Evolutionary conservation across 257 asterid genomes (phyloP), one percentile per base, ranked within the genome.

Genomic region (Pogostemon cablin): DNA sequence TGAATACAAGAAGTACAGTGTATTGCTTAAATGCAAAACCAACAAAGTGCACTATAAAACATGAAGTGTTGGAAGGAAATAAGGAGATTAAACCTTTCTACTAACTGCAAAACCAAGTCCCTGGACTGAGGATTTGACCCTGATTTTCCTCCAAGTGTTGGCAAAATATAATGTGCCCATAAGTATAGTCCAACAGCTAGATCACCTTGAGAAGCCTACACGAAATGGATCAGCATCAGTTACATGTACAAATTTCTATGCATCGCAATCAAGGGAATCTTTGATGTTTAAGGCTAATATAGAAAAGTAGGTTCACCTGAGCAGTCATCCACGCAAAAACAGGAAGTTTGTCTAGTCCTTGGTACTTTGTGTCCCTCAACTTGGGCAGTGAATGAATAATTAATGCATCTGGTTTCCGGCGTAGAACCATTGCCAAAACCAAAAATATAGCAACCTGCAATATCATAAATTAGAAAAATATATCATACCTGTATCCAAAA

Each of bases 321-420:
- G 78, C 81, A 58, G 79, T 71, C 92, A 86, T 90, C 98, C 98
- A 93, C 25, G 78, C 57, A 17, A 86, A 59, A 49, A 93, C 81
- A 39, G 88, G 85, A 75, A 87, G 95, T 74, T 87, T 93, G 56
- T 92, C 96, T 74, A 82, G 96, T 42, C 97, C 96, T 76, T 92
- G 97, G 75, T 88, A 92, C 85, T 85, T 92, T 7, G 87, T 43
- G 70, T 82, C 92, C 56, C 78, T 82, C 85, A 88, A 72, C 34
- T 62, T 81, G 15, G 15, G 90, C 77, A 88, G 74, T 61, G 86
- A 8, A 60, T 32, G 84, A 15, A 15, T 15, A 78, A 87, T 69
- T 41, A 90, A 73, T 64, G 79, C 91, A 75, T 90, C 95, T 43
- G 98, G 96, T 75, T 87, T 92, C 70, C 87, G 81, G 48, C 96